Percentiles rank a stretch among this genome's conserved stretches.
Conservation (phyloP, 108 stramenopile species). For the Hondaea fermentalgiana region DNA sequence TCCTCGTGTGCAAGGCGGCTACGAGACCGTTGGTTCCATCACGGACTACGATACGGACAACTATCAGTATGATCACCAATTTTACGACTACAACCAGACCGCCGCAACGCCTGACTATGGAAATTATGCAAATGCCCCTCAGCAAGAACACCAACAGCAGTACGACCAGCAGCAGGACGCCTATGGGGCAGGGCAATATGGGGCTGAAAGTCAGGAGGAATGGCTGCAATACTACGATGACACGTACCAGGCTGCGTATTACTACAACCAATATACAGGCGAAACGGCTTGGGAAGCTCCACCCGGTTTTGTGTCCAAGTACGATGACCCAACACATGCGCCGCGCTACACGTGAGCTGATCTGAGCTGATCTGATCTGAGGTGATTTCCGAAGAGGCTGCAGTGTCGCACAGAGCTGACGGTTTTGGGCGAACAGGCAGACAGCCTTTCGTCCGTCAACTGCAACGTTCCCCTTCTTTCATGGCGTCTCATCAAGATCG, state of each 20-base stretch:
- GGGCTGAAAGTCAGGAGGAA: conserved; percentile 16
- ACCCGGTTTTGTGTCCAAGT: neutral
- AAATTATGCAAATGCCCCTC: neutral
- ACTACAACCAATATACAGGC: conserved; percentile 27
- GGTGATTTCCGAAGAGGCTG: too few species aligned
- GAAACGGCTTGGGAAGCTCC: conserved; percentile 28
- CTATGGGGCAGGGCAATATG: neutral
- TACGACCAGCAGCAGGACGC: neutral
- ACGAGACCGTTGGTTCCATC: neutral
- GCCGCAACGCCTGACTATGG: neutral
- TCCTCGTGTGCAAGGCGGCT: conserved; percentile 22
- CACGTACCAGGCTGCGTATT: conserved; percentile 25
- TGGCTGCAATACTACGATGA: conserved; percentile 36
- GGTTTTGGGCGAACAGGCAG: too few species aligned
- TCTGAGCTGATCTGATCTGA: too few species aligned
- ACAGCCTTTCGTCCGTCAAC: too few species aligned
- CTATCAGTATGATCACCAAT: neutral
- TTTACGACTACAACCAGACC: neutral
- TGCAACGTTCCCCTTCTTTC: too few species aligned
- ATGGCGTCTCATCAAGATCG: too few species aligned
- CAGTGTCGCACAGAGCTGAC: too few species aligned
- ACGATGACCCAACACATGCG: neutral
- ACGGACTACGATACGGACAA: conserved; percentile 18
- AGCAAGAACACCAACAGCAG: neutral
- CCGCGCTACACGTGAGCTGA: neutral